A percentile compares a stretch with the other conserved stretches of the same genome.
Evolutionary conservation across 352 stramenopile genomes (phyloP).

Genomic region (Globisporangium nodosum): DNA sequence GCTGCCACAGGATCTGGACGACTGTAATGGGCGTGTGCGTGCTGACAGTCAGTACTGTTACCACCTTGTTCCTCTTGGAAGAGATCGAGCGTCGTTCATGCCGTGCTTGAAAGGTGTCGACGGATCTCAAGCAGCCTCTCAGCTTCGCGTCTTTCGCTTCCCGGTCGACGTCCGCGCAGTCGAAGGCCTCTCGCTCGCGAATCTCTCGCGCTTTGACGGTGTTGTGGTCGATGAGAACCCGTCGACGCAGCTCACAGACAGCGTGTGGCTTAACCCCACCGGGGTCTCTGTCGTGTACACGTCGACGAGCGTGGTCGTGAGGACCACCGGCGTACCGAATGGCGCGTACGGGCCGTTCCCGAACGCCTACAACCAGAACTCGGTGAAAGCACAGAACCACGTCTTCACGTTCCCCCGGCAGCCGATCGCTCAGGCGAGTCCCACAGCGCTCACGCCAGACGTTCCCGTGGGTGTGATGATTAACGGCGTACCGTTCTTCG

Average conservation of each 20-base stretch:
- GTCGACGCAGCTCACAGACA: slow-evolving; percentile 9
- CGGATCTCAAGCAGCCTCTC: too few species aligned
- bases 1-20: too few species aligned
- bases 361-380: slow-evolving; percentile 51
- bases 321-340: slow-evolving; percentile 49
- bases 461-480: slow-evolving; percentile 61
- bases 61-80: too few species aligned
- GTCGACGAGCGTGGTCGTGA: slow-evolving; percentile 41
- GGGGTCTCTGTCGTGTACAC: slow-evolving; percentile 49
- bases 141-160: too few species aligned
- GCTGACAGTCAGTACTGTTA: too few species aligned
- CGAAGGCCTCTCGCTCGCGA: slow-evolving; percentile 39
- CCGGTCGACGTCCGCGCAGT: slow-evolving; percentile 36
- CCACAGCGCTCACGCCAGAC: slow-evolving; percentile 31
- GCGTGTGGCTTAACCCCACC: slow-evolving; percentile 48
- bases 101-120: too few species aligned
- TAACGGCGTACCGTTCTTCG: slow-evolving; percentile 66
- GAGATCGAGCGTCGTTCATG: too few species aligned
- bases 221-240: slow-evolving; percentile 54
- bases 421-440: slow-evolving; percentile 18
- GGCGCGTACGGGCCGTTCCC: slow-evolving; percentile 54
- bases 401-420: slow-evolving; percentile 55
- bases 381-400: slow-evolving; percentile 51
- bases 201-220: slow-evolving; percentile 39
- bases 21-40: too few species aligned